phyloP scores from a whole-genome alignment of 2,329 filamentous ascomycete genomes.

The Coniochaeta ligniaria region DNA sequence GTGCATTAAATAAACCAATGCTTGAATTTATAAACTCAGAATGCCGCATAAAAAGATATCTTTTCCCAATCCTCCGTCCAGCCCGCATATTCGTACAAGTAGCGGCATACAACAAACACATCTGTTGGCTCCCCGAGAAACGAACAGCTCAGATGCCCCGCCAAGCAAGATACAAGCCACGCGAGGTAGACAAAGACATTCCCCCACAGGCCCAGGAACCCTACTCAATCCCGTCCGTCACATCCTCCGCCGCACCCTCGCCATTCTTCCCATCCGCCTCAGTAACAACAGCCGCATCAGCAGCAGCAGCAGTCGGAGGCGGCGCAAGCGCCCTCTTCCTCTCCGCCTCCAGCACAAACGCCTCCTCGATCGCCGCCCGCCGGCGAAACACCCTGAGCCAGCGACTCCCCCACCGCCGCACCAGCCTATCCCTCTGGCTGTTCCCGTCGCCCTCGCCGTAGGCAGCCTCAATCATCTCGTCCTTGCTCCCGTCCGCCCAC shows the following conservation, averaged over 20 bases:
- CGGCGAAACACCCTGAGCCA: conserved; percentile 84
- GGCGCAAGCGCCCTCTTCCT: conserved; percentile 15
- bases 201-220: neutral
- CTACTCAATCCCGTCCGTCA: neutral
- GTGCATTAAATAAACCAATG: no score
- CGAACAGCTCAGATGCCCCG: no score
- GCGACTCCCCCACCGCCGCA: conserved; percentile 73
- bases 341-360: conserved; percentile 39
- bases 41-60: no score
- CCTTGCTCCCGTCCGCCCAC: conserved; percentile 67
- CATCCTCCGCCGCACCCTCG: neutral
- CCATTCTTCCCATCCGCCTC: neutral
- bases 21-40: no score
- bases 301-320: neutral
- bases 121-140: no score
- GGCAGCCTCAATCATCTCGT: conserved; percentile 62
- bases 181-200: no score
- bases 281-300: neutral
- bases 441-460: conserved; percentile 45
- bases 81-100: no score
- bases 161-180: no score
- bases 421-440: conserved; percentile 53
- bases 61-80: no score
- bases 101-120: no score
- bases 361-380: conserved; percentile 79